phyloP scores from a whole-genome alignment of 2,329 filamentous ascomycete genomes.

The Colletotrichum liriopes region DNA sequence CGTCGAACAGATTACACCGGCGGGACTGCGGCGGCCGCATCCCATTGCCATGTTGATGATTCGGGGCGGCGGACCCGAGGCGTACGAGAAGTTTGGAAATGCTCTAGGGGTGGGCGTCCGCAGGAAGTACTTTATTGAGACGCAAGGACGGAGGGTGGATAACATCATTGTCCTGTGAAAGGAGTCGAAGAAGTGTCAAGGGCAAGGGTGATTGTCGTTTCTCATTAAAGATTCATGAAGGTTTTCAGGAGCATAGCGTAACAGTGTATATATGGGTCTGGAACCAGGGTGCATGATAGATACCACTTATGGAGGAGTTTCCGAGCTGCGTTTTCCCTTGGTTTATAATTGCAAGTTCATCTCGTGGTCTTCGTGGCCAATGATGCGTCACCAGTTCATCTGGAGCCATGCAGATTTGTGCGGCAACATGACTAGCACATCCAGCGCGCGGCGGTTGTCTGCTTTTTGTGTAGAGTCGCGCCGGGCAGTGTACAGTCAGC shows the following conservation, averaged over 20 bases:
- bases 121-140: constrained; percentile 84
- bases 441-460: not conserved
- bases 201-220: not conserved
- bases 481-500: too few relatives aligned
- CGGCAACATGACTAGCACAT: not conserved
- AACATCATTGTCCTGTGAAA: constrained; percentile 78
- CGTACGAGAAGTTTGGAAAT: constrained; percentile 74
- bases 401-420: not conserved
- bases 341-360: constrained; percentile 6
- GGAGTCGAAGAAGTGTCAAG: too few relatives aligned
- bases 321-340: not conserved
- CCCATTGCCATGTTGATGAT: constrained; percentile 90
- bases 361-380: not conserved
- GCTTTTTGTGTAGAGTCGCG: not conserved
- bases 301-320: constrained; percentile 36
- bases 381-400: not conserved
- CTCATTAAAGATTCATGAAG: not conserved
- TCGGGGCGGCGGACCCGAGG: constrained; percentile 72
- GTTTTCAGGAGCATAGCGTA: constrained; percentile 38
- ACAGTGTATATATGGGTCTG: constrained; percentile 37
- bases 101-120: constrained; percentile 82
- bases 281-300: constrained; percentile 40
- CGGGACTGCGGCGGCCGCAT: constrained; percentile 78
- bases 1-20: constrained; percentile 78
- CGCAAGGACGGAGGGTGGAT: constrained; percentile 82